Conservation (phyloP, 2,329 filamentous ascomycete genomes). For the Fusarium sp. region DNA sequence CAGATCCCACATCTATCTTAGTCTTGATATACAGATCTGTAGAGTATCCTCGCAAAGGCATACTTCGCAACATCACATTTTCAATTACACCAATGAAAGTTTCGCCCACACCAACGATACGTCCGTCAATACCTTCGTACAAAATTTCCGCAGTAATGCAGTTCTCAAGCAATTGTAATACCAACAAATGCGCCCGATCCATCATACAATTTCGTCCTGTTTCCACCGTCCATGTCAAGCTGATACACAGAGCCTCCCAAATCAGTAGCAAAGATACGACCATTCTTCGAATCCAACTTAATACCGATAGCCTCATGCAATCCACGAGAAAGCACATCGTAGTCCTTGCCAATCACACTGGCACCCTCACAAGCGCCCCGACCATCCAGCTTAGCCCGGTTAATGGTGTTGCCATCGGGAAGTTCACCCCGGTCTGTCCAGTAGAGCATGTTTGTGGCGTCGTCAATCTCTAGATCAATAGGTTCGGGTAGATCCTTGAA, state of each 20-base stretch:
- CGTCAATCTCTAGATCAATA: neutral
- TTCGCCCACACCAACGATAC: too few relatives aligned
- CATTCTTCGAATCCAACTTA: neutral
- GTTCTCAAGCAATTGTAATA: too few relatives aligned
- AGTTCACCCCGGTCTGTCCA: conserved; percentile 8
- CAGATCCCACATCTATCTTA: too few relatives aligned
- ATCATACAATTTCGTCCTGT: neutral
- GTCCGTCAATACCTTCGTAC: too few relatives aligned
- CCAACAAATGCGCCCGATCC: neutral
- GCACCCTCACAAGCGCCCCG: accelerated
- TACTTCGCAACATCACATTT: too few relatives aligned
- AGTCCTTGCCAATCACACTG: accelerated
- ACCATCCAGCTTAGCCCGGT: neutral
- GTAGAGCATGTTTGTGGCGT: neutral
- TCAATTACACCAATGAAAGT: too few relatives aligned
- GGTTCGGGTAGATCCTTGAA: neutral
- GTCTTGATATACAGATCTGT: too few relatives aligned
- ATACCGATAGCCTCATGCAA: conserved; percentile 2
- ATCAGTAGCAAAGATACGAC: neutral
- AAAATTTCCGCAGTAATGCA: too few relatives aligned
- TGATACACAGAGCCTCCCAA: conserved; percentile 7
- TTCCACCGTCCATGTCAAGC: neutral
- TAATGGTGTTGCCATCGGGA: neutral
- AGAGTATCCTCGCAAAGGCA: too few relatives aligned
- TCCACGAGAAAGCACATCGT: neutral